A percentile compares a stretch with the other conserved stretches of the same genome.
These are phyloP conservation scores for Cicer bijugum DNA, from an alignment of 306 rosid species.

Conservation along the genomic window DNA sequence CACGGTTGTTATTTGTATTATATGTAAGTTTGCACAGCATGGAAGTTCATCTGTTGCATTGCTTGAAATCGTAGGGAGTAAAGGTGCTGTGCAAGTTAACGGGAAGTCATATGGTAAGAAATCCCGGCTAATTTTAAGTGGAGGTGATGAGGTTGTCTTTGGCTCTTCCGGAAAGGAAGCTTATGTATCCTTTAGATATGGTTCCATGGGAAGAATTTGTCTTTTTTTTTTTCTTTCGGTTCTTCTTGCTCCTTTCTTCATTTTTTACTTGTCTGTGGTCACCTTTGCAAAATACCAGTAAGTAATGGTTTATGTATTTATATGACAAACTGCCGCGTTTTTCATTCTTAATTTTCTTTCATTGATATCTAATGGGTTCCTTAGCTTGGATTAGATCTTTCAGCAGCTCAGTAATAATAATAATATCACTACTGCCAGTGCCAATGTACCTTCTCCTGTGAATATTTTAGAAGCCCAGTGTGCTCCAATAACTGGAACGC, in stretches of 20 bases:
- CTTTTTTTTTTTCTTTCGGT: neutral
- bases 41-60: constrained; percentile 70
- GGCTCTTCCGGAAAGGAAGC: constrained; percentile 72
- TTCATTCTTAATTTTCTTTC: constrained; percentile 24
- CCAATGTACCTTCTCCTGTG: constrained; percentile 63
- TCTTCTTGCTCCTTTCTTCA: constrained; percentile 33
- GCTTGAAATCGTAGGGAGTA: constrained; percentile 76
- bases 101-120: constrained; percentile 61
- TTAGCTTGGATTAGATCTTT: constrained; percentile 72
- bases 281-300: constrained; percentile 5
- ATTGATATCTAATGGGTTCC: constrained; percentile 43
- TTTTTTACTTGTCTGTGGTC: constrained; percentile 14
- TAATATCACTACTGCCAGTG: constrained; percentile 59
- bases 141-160: constrained; percentile 93
- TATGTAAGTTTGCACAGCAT: constrained; percentile 57
- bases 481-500: constrained; percentile 71
- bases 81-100: constrained; percentile 78
- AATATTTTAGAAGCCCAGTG: constrained; percentile 87
- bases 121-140: constrained; percentile 60
- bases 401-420: constrained; percentile 62
- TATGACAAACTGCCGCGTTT: neutral
- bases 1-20: constrained; percentile 40
- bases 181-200: constrained; percentile 83
- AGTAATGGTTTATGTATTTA: constrained; percentile 25
- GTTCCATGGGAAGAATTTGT: constrained; percentile 30